Base-by-base conservation (phyloP, 345 rosid genomes). In the Camelina laxa region DNA sequence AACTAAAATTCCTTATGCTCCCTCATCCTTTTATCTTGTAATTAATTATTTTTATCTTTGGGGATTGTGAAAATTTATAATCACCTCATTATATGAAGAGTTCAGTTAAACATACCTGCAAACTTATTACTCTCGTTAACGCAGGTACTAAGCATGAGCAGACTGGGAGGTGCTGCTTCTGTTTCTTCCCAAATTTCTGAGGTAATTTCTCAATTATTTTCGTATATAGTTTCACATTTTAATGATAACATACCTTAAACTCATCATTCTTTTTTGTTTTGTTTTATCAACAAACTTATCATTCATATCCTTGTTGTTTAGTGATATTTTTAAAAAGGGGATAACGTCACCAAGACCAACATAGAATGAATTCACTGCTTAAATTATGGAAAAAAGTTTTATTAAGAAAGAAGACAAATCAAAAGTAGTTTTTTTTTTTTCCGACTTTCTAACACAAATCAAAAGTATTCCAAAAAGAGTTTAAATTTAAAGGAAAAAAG, bases 131-230 rank as follows among this genome's bases (percentile, higher is more conserved):
- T 11, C 14, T 16, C 11, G 41, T 44, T 53, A 6, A 21, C n/a
- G n/a, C 81, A 93, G 98, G 97, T 94, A 51, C 87, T 94, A 65
- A 94, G 98, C 87, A 86, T 90, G 98, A 94, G 97, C 82, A 85
- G 98, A 69, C 75, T 94, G 65, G 96, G 98, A 39, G 97, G 93
- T 63, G 98, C 95, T 0, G 89, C 89, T 21, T 91, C 97, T 55
- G 97, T 84, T 59, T 90, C 94, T 75, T 95, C 98, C 5, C 87
- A 85, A 10, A 87, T 90, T 60, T 83, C 95, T 13, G 93, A 94
- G 96, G 98, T 94, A 85, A 63, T 36, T 27, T 22, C 35, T 27
- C 13, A 33, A 33, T 19, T 35, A 38, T 20, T 12, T 35, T 42
- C 22, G n/a, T n/a, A n/a, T n/a, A 47, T 3, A 14, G 0, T 20